Conservation (phyloP, 2,329 filamentous ascomycete genomes). For the Orbilia oligospora region DNA sequence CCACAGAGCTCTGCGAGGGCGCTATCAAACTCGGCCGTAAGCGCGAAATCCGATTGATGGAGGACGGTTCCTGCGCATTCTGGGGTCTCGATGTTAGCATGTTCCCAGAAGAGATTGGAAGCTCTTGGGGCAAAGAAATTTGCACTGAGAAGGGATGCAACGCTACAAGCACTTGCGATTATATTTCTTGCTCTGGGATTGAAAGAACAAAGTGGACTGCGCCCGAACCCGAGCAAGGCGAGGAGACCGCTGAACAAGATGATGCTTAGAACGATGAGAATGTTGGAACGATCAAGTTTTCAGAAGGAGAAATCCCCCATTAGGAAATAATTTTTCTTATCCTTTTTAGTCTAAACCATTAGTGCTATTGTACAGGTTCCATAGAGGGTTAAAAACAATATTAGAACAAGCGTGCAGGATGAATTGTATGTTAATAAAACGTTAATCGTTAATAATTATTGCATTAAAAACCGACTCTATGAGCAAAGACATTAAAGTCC, state of each 20-base stretch:
- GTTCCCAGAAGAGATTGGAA: conserved; percentile 24
- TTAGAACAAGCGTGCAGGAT: neutral
- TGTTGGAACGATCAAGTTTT: neutral
- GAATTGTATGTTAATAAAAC: neutral
- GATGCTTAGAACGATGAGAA: neutral
- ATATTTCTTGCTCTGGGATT: conserved; percentile 40
- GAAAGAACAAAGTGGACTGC: conserved; percentile 44
- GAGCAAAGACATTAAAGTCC: neutral
- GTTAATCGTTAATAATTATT: neutral
- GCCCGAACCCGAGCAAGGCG: neutral
- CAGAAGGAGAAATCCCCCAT: neutral
- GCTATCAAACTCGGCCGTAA: conserved; percentile 43
- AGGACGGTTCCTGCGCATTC: conserved; percentile 48
- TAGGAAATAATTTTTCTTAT: neutral
- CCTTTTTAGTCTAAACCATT: neutral
- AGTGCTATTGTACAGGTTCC: neutral
- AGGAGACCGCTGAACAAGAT: neutral
- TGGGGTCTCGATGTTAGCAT: conserved; percentile 49
- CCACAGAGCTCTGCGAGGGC: conserved; percentile 40
- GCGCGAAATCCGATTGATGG: conserved; percentile 44
- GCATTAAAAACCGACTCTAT: neutral
- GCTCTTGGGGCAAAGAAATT: conserved; percentile 35
- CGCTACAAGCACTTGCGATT: conserved; percentile 38
- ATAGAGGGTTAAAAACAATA: neutral
- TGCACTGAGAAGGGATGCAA: conserved; percentile 50